phyloP scores from a whole-genome alignment of 2,329 filamentous ascomycete genomes.

The Periglandula ipomoeae region DNA sequence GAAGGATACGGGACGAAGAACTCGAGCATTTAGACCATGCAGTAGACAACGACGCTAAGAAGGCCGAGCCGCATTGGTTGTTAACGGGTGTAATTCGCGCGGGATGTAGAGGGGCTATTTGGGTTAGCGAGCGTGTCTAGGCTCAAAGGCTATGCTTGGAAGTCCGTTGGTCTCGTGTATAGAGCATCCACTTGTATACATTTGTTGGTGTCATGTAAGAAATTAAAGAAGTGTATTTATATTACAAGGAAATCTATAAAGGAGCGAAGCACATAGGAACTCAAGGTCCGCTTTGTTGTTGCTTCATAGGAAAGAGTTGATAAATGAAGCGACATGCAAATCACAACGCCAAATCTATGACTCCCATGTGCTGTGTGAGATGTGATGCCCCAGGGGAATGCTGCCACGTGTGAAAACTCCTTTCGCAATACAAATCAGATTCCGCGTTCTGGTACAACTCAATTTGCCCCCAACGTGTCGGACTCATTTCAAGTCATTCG shows the following conservation, averaged over 20 bases:
- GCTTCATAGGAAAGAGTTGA: background rate
- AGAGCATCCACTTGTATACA: too few species aligned
- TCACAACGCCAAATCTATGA: constrained; percentile 2
- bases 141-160: background rate
- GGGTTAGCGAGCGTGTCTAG: constrained; percentile 70
- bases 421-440: constrained; percentile 18
- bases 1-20: constrained; percentile 88
- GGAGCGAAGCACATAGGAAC: background rate
- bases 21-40: constrained; percentile 94
- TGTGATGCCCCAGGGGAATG: background rate
- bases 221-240: background rate
- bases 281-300: background rate
- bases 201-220: constrained; percentile 1
- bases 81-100: constrained; percentile 78
- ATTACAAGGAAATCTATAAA: constrained; percentile 5
- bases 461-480: too few species aligned
- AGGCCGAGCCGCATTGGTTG: constrained; percentile 82
- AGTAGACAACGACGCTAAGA: constrained; percentile 83
- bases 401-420: background rate
- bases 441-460: constrained; percentile 12
- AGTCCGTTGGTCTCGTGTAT: too few species aligned
- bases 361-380: background rate
- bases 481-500: background rate
- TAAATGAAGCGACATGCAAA: background rate
- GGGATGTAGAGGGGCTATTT: constrained; percentile 90